Base-by-base conservation (phyloP, 371 early-diverging fungal species). In the Conidiobolus incongruus region DNA sequence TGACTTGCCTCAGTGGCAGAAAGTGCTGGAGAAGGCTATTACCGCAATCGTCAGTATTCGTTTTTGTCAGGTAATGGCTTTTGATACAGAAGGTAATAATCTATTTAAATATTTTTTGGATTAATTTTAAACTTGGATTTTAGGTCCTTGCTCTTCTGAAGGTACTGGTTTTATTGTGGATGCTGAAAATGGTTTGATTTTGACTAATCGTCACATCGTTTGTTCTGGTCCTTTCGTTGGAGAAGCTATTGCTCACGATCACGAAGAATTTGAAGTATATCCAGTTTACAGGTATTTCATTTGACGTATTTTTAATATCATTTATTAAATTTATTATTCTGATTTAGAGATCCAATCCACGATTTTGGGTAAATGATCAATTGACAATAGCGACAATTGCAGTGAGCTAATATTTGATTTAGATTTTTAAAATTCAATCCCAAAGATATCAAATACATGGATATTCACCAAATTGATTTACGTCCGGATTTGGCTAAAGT, bases 161-260 rank as follows among this genome's bases (percentile, higher is more conserved):
- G 91, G 92, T 1, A 76, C 93, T 8, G 95, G 95, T 7, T 92
- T 92, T 53, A 77, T 94, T 15, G 91, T 94, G 0, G 93, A 94
- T 51, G 81, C 78, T 4, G 48, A 70, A 45, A 64, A 63, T 1
- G 95, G 90, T 8, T 66, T 90, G 33, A 85, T 91, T 37, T 66
- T 91, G 28, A 81, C 93, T 10, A 92, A 92, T 57, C 64, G 89
- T 1, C 90, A 90, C 47, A 85, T 89, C 12, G 81, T 80, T 17
- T 75, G 81, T 33, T 68, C 81, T 0, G 90, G 81, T 0, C 92
- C 90, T 3, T 75, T 82, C 43, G 73, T 81, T 19, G 85, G 81
- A 0, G 75, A 70, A 50, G 75, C 81, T 1, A 60, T 86, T 17
- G 72, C 77, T 38, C 72, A 77, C 52, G 75, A 91, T 57, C 79